Percentiles rank a stretch among this genome's conserved stretches.
Evolutionary conservation across 345 rosid genomes (phyloP).

Genomic region (Aethionema arabicum): DNA sequence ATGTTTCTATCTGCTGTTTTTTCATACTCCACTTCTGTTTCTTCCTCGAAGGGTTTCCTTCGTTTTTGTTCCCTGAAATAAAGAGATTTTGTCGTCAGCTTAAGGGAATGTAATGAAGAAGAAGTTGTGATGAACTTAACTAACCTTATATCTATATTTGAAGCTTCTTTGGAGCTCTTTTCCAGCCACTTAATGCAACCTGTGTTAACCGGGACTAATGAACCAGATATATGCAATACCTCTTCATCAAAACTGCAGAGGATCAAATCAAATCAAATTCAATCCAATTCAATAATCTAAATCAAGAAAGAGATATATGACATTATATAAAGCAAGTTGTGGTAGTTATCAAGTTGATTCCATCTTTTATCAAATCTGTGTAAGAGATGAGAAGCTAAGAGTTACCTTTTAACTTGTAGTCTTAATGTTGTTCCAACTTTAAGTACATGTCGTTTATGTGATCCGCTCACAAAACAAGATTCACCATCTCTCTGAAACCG

Average conservation of each 20-base stretch:
- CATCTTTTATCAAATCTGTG: neutral
- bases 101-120: neutral
- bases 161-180: conserved; percentile 40
- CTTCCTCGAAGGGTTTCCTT: conserved; percentile 40
- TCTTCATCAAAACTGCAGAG: conserved; percentile 72
- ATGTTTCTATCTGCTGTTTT: conserved; percentile 6
- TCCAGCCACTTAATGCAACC: conserved; percentile 66
- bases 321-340: neutral
- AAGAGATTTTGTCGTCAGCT: conserved; percentile 2
- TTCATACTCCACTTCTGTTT: conserved; percentile 26
- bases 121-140: conserved; percentile 18
- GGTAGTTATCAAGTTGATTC: neutral
- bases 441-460: conserved; percentile 55
- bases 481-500: conserved; percentile 52
- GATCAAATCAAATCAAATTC: neutral
- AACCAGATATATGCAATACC: conserved; percentile 66
- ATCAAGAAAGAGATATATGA: no score
- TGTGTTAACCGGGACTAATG: conserved; percentile 53
- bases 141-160: conserved; percentile 43
- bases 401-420: conserved; percentile 73
- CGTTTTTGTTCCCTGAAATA: conserved; percentile 40
- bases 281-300: neutral
- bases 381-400: neutral
- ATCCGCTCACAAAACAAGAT: conserved; percentile 53
- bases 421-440: conserved; percentile 74